These are phyloP conservation scores for Boletus tomentosulus DNA, from an alignment of 768 basidiomycete species.

Conservation along the genomic window DNA sequence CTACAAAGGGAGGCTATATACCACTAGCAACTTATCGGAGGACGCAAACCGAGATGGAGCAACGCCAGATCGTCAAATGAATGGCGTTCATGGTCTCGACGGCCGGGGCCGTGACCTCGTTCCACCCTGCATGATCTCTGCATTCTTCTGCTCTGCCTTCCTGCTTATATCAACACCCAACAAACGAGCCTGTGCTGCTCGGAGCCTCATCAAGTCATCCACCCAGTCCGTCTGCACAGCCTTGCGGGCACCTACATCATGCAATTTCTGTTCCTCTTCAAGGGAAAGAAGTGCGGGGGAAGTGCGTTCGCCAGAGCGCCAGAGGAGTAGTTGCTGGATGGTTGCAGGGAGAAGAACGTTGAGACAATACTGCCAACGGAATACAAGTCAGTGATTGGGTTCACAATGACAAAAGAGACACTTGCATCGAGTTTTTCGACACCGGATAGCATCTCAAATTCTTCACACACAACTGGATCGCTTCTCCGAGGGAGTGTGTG, in stretches of 20 bases:
- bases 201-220: constrained; percentile 48
- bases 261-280: constrained; percentile 54
- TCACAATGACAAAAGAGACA: neutral
- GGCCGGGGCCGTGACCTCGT: constrained; percentile 28
- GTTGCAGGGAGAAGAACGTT: constrained; percentile 71
- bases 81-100: constrained; percentile 10
- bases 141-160: constrained; percentile 21
- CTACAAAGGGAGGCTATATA: neutral
- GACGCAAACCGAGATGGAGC: constrained; percentile 1
- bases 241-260: constrained; percentile 44
- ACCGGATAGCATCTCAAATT: constrained; percentile 41
- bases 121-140: constrained; percentile 17
- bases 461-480: constrained; percentile 35
- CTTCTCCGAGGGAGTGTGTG: neutral
- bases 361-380: constrained; percentile 53
- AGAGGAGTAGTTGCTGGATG: constrained; percentile 67
- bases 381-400: neutral
- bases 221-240: constrained; percentile 66
- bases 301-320: constrained; percentile 59
- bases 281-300: constrained; percentile 44
- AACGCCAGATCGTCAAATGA: neutral
- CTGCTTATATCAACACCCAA: constrained; percentile 30
- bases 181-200: constrained; percentile 37
- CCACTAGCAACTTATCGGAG: neutral
- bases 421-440: constrained; percentile 53